Evolutionary conservation across 1,284 basidiomycete species (phyloP), one percentile per base, ranked within the genome.

Genomic region (Taiwanofungus camphoratus): DNA sequence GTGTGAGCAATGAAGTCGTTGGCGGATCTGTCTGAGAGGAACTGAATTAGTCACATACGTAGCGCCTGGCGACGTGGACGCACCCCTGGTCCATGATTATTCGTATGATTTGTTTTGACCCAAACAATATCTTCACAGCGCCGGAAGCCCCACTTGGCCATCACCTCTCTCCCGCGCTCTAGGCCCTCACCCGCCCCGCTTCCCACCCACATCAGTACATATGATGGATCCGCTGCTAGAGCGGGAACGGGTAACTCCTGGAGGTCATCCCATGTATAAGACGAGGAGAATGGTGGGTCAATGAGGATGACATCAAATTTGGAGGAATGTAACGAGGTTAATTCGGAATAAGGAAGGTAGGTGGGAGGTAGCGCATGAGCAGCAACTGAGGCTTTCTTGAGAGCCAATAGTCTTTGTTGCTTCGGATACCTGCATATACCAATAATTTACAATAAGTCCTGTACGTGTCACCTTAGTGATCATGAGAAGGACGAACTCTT

Each of bases 201-300:
- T 3, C 95, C 96, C 1, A 98, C 93, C 95, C 96, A 99, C 41
- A 99, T 71, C 60, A 97, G 95, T 11, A 99, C 76, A 54, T 97
- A 99, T 26, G 87, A 86, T 0, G 92, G 93, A 55, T 95, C 94
- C 0, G 92, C 86, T 0, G 91, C 87, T 16, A 98, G 74, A 24
- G 79, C 72, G 0, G 92, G 85, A 36, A 98, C 75, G 0, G 92
- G 92, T 1, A 97, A 68, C 11, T 82, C 77, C 40, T 88, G 82
- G 2, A 94, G 77, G 38, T 87, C 74, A 27, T 83, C 79, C 91
- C 91, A 99, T 1, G 81, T 78, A 66, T 89, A 93, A 0, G 81
- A 78, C 4, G 83, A 84, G 1, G 78, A 80, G 57, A 90, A 85
- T 0, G 92, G 91, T 0, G 94, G 94, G 59, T 94, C 90, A 49